These are phyloP conservation scores for Mycena albidolilacea DNA, from an alignment of 768 basidiomycete species.

Conservation along the genomic window DNA sequence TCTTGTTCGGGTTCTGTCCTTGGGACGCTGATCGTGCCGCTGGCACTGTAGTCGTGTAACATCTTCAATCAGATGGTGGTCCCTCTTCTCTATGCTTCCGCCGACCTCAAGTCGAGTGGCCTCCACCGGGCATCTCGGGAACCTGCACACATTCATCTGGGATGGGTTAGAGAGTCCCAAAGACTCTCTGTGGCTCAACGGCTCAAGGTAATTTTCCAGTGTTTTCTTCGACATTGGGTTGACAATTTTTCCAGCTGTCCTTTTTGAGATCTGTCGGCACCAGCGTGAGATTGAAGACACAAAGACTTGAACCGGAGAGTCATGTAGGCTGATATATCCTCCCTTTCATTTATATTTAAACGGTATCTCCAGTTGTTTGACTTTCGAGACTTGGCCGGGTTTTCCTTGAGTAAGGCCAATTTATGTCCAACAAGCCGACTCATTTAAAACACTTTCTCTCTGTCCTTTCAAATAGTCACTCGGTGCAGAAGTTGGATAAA, in stretches of 20 bases:
- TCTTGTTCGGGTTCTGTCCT: too few species aligned
- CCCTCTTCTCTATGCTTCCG: conserved; percentile 32
- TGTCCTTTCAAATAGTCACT: conserved; percentile 6
- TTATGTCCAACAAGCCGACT: too few species aligned
- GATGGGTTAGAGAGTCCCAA: conserved; percentile 36
- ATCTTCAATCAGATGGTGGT: conserved; percentile 24
- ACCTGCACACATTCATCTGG: conserved; percentile 39
- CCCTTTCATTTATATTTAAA: not conserved
- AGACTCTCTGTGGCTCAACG: conserved; percentile 39
- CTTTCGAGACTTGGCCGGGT: too few species aligned
- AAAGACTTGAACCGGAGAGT: conserved; percentile 32
- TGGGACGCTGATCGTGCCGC: conserved; percentile 13
- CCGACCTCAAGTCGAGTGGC: conserved; percentile 34
- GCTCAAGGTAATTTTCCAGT: conserved; percentile 26
- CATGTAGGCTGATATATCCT: conserved; percentile 25
- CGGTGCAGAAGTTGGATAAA: not conserved
- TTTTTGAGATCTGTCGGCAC: conserved; percentile 36
- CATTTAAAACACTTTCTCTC: too few species aligned
- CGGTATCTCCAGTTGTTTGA: conserved; percentile 10
- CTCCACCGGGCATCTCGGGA: conserved; percentile 27
- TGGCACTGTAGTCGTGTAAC: conserved; percentile 23
- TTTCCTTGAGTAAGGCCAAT: not conserved
- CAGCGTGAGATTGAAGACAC: conserved; percentile 38
- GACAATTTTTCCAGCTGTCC: conserved; percentile 33
- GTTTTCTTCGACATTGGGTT: not conserved